Percentiles rank a stretch among this genome's conserved stretches.
Conservation (phyloP, 2,329 filamentous ascomycete species). For the Hymenoscyphus infarciens region DNA sequence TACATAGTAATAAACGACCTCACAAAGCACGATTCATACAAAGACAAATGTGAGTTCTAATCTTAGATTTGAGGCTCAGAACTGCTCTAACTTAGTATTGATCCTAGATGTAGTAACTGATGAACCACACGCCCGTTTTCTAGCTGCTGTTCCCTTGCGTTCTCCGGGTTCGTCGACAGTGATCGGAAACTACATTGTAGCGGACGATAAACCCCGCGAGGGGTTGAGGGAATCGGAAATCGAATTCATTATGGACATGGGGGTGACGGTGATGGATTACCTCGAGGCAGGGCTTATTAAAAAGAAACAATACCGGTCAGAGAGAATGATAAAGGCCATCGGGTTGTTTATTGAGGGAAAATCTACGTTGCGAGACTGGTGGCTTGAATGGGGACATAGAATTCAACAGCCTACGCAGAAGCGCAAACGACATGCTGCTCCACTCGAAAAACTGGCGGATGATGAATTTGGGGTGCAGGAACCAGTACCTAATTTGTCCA, state of each 20-base stretch:
- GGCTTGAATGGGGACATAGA: slow-evolving; percentile 28
- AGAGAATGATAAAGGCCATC: slow-evolving; percentile 52
- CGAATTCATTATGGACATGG: slow-evolving; percentile 54
- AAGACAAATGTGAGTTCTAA: slow-evolving; percentile 25
- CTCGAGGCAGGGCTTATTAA: slow-evolving; percentile 53
- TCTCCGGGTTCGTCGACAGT: slow-evolving; percentile 44
- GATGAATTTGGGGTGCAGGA: slow-evolving; percentile 33
- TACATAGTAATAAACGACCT: slow-evolving; percentile 39
- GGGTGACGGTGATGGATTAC: slow-evolving; percentile 55
- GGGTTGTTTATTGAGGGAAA: slow-evolving; percentile 52
- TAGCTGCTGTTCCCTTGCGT: slow-evolving; percentile 58
- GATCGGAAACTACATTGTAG: slow-evolving; percentile 58
- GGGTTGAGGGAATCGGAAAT: slow-evolving; percentile 47
- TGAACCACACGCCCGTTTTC: slow-evolving; percentile 43
- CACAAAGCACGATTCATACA: slow-evolving; percentile 38
- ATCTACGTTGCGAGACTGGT: slow-evolving; percentile 36
- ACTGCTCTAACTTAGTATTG: no score
- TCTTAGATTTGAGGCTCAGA: no score
- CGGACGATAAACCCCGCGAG: slow-evolving; percentile 53
- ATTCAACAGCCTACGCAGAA: slow-evolving; percentile 22
- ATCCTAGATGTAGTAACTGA: slow-evolving; percentile 33
- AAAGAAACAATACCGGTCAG: slow-evolving; percentile 50
- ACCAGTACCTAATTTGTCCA: slow-evolving; percentile 24
- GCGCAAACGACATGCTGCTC: slow-evolving; percentile 11
- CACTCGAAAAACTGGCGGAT: slow-evolving; percentile 27